phyloP scores from a whole-genome alignment of 2,329 filamentous ascomycete species.

The Tolypocladium ovalisporum region DNA sequence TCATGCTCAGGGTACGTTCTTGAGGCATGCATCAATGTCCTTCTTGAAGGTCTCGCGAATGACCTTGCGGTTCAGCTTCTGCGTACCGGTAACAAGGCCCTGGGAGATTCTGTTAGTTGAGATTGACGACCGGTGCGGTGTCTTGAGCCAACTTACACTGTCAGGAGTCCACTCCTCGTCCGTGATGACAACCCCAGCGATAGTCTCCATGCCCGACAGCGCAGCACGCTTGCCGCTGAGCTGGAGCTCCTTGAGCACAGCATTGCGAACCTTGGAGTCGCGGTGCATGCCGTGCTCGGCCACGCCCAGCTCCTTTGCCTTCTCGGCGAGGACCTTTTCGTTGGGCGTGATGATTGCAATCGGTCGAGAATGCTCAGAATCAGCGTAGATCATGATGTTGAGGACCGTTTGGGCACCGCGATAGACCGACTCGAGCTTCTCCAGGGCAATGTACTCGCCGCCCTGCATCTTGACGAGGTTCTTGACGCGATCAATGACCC shows the following conservation, averaged over 20 bases:
- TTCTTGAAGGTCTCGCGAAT: conserved; percentile 39
- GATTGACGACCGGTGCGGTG: background rate
- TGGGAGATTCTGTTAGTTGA: conserved; percentile 17
- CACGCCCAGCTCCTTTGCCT: conserved; percentile 52
- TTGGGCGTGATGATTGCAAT: conserved; percentile 69
- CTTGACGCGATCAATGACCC: conserved; percentile 93
- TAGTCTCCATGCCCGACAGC: conserved; percentile 59
- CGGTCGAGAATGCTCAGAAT: conserved; percentile 62
- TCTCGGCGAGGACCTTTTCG: conserved; percentile 49
- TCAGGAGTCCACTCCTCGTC: conserved; percentile 84
- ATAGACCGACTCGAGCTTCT: conserved; percentile 91
- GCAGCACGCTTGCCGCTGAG: conserved; percentile 53
- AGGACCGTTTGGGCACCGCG: conserved; percentile 66
- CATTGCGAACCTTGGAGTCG: conserved; percentile 51
- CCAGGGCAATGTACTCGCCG: conserved; percentile 92
- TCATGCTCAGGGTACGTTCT: conserved; percentile 13
- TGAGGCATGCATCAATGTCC: conserved; percentile 35
- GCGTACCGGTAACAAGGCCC: conserved; percentile 51
- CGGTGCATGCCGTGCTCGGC: conserved; percentile 57
- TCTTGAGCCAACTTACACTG: conserved; percentile 49
- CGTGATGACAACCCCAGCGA: conserved; percentile 65
- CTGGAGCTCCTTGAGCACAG: conserved; percentile 58
- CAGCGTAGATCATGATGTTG: conserved; percentile 83
- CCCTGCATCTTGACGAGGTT: conserved; percentile 93
- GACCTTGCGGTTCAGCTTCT: conserved; percentile 46